Evolutionary conservation across 2,329 filamentous ascomycete genomes (phyloP), one percentile per base, ranked within the genome.

Genomic region (Ophiostoma quercus): DNA sequence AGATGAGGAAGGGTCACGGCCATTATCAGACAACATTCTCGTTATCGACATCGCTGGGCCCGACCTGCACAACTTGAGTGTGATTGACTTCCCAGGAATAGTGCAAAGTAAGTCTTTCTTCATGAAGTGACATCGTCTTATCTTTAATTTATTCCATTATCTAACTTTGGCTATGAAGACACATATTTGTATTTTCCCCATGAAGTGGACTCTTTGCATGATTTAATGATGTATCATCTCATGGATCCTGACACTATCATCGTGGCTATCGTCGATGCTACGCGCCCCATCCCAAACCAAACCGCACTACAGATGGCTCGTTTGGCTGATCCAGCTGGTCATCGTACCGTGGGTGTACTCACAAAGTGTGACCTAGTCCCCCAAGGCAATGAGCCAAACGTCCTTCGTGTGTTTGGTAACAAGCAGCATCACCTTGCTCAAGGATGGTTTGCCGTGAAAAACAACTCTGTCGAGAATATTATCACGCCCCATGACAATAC

Each of bases 61-160:
- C 8, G 69, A 71, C 11, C 68, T 72, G 19, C 65, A 69, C 43
- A 69, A 57, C 67, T 25, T 67, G 12, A 72, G 60, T 39, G 66
- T 72, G 14, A 22, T 72, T 32, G 71, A 72, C 32, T 71, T 72
- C 25, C 71, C 71, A 12, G 71, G 71, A 3, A 57, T 71, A 16
- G 65, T 71, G 47, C 67, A 67, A 34, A 69, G 70, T 71, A 67
- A 12, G 32, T 41, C 16, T 32, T 29, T 29, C 25, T 29, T 29
- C 25, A 29, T 29, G 25, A 29, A 54, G 3, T 43, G 14, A 16
- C 66, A 25, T 37, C 84, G 86, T 25, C 6, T 32, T 25, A 32
- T 14, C 25, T 29, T 29, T 29, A 29, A 3, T 60, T 3, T 11
- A 34, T 34, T 62, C 14, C 14, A 5, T 62, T 4, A 1, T 25